phyloP scores from a whole-genome alignment of 1,284 basidiomycete species.

The Cutaneotrichosporon sp. region DNA sequence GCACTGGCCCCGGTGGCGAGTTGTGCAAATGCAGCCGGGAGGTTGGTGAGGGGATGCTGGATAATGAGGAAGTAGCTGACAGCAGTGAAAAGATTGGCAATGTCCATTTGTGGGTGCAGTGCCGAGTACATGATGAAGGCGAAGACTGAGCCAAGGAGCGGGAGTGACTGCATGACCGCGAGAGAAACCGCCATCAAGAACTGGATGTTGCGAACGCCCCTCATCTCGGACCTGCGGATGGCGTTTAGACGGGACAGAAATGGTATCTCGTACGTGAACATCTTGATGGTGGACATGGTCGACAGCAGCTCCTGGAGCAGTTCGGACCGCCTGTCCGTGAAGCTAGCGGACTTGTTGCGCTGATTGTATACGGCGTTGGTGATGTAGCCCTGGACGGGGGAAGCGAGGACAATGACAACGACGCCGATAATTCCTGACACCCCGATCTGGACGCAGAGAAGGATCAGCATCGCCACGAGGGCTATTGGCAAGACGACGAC shows the following conservation, averaged over 20 bases:
- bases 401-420: constrained; percentile 60
- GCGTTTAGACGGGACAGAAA: constrained; percentile 59
- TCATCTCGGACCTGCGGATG: constrained; percentile 60
- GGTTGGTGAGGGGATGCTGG: neutral
- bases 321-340: constrained; percentile 75
- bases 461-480: constrained; percentile 39
- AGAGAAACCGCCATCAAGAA: too few relatives aligned
- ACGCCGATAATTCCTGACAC: constrained; percentile 68
- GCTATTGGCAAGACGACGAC: neutral
- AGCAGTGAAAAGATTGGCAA: constrained; percentile 67
- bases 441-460: constrained; percentile 53
- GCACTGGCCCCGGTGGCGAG: neutral
- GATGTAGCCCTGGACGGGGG: constrained; percentile 61
- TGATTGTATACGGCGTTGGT: constrained; percentile 60
- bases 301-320: constrained; percentile 69
- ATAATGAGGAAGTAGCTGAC: constrained; percentile 64
- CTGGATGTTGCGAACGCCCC: neutral
- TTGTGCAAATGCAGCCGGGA: neutral
- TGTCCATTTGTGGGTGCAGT: constrained; percentile 58
- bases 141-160: constrained; percentile 43
- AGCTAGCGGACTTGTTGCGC: too few relatives aligned
- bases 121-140: constrained; percentile 68
- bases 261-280: constrained; percentile 62
- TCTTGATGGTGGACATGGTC: constrained; percentile 65
- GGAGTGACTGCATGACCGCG: constrained; percentile 3